These are phyloP conservation scores for Globisporangium paddicum DNA, from an alignment of 352 stramenopile genomes.

Conservation along the genomic window DNA sequence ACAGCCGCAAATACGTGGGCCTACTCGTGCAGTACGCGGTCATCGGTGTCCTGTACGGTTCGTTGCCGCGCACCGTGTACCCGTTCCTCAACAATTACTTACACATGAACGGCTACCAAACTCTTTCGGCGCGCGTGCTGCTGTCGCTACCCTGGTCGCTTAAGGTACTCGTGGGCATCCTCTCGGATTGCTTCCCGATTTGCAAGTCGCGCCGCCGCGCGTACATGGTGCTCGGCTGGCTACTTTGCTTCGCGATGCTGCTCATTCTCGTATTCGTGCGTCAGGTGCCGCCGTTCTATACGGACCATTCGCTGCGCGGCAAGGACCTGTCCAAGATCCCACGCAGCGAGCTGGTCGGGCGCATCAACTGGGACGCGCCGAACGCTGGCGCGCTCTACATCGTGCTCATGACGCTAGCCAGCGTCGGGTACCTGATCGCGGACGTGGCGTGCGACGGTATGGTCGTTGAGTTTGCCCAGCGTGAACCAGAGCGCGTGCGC, in stretches of 20 bases:
- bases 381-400: slow-evolving; percentile 17
- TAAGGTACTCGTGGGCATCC: slow-evolving; percentile 55
- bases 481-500: slow-evolving; percentile 22
- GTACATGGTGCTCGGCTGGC: slow-evolving; percentile 31
- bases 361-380: slow-evolving; percentile 27
- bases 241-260: slow-evolving; percentile 46
- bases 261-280: slow-evolving; percentile 37
- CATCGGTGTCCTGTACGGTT: slow-evolving; percentile 60
- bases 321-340: slow-evolving; percentile 21
- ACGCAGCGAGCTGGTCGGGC: slow-evolving; percentile 8
- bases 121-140: slow-evolving; percentile 17
- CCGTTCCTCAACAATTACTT: slow-evolving; percentile 68
- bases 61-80: slow-evolving; percentile 55
- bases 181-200: slow-evolving; percentile 58
- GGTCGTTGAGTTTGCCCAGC: slow-evolving; percentile 38
- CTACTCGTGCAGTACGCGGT: slow-evolving; percentile 66
- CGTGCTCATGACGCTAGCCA: slow-evolving; percentile 34
- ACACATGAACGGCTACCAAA: slow-evolving; percentile 24
- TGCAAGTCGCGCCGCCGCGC: slow-evolving; percentile 18
- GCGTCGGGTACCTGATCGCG: slow-evolving; percentile 31
- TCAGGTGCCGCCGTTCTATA: slow-evolving; percentile 47
- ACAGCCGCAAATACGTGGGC: slow-evolving; percentile 43
- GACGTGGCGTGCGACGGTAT: slow-evolving; percentile 36
- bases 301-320: slow-evolving; percentile 34
- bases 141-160: slow-evolving; percentile 42